Percentiles rank a stretch among this genome's conserved stretches.
phyloP scores from a whole-genome alignment of 192 early-diverging fungal genomes.

The Mortierella antarctica region DNA sequence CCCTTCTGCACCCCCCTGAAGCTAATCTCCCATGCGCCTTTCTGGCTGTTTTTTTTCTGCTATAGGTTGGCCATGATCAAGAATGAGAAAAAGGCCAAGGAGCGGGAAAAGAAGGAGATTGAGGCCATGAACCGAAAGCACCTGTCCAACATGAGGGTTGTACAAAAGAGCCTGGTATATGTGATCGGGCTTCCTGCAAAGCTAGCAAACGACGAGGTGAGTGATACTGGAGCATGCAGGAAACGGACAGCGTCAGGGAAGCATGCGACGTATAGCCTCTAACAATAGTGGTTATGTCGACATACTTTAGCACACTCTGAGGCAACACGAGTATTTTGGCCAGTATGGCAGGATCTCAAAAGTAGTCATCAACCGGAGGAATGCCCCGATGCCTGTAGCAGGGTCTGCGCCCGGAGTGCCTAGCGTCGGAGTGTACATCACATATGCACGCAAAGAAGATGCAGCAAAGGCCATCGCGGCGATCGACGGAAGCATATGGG shows the following conservation, averaged over 20 bases:
- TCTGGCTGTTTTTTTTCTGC: not conserved
- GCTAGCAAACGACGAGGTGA: slow-evolving; percentile 90
- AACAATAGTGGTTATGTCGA: not conserved
- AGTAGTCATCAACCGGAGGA: slow-evolving; percentile 90
- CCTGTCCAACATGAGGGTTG: slow-evolving; percentile 91
- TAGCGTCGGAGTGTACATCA: slow-evolving; percentile 91
- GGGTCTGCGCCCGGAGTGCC: slow-evolving; percentile 55
- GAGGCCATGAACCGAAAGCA: slow-evolving; percentile 81
- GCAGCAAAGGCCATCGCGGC: slow-evolving; percentile 93
- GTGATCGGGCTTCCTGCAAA: slow-evolving; percentile 92
- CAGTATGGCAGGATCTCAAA: slow-evolving; percentile 97
- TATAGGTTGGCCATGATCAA: slow-evolving; percentile 61
- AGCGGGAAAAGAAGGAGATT: slow-evolving; percentile 92
- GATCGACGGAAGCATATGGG: slow-evolving; percentile 90
- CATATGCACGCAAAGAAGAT: slow-evolving; percentile 91
- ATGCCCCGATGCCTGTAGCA: slow-evolving; percentile 56
- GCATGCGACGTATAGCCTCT: not conserved
- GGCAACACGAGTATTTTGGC: slow-evolving; percentile 94
- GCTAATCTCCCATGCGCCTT: not conserved
- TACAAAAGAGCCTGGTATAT: slow-evolving; percentile 98
- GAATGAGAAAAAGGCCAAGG: slow-evolving; percentile 76
- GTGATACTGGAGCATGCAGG: not conserved
- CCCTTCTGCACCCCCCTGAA: not conserved
- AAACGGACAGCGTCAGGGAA: not conserved
- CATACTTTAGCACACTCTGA: slow-evolving; percentile 66